A percentile compares a stretch with the other conserved stretches of the same genome.
phyloP scores from a whole-genome alignment of 176 grass and related monocot species.

The Phoenix roebelenii region DNA sequence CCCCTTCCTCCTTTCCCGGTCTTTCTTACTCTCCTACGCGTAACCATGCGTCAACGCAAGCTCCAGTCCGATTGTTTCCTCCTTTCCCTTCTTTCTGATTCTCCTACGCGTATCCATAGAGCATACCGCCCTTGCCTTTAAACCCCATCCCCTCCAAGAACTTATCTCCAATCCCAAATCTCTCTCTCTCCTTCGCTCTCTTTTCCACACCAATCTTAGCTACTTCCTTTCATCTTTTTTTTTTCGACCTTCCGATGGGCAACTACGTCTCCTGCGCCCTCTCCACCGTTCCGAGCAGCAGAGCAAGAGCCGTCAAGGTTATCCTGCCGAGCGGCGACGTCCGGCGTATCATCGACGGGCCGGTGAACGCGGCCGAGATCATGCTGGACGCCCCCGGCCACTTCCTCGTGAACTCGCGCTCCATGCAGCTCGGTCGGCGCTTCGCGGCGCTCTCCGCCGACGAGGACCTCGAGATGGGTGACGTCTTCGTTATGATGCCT shows the following conservation, averaged over 20 bases:
- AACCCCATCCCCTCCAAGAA: too few species aligned
- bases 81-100: too few species aligned
- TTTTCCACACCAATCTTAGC: too few species aligned
- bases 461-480: slow-evolving; percentile 47
- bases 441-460: slow-evolving; percentile 54
- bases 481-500: slow-evolving; percentile 53
- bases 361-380: slow-evolving; percentile 52
- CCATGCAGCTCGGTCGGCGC: slow-evolving; percentile 45
- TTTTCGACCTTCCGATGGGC: slow-evolving; percentile 34
- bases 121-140: too few species aligned
- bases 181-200: too few species aligned
- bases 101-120: too few species aligned
- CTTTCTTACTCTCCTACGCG: too few species aligned
- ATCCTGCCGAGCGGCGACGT: slow-evolving; percentile 50
- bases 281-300: slow-evolving; percentile 5
- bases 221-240: too few species aligned
- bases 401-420: slow-evolving; percentile 47
- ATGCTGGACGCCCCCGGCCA: slow-evolving; percentile 83
- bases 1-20: too few species aligned
- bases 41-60: too few species aligned
- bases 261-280: slow-evolving; percentile 67
- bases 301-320: slow-evolving; percentile 27
- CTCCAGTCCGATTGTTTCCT: too few species aligned
- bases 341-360: slow-evolving; percentile 24
- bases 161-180: too few species aligned